Evolutionary conservation across 768 basidiomycete genomes (phyloP), one percentile per base, ranked within the genome.

Genomic region (Neoboletus magnificus): DNA sequence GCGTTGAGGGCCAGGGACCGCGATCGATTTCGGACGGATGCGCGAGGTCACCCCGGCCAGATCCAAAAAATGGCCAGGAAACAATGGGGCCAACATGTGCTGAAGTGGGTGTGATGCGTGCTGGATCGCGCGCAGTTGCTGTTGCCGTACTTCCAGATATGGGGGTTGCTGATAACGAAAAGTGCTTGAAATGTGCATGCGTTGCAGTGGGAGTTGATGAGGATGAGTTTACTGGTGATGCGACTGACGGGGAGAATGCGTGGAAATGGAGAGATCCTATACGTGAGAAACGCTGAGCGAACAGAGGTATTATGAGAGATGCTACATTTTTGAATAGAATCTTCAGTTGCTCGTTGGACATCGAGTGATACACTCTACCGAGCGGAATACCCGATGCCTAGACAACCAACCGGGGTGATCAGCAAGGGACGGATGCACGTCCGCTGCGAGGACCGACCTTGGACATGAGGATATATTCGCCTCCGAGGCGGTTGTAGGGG

Each of bases 31-130:
- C 88, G 22, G 76, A 72, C 4, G 84, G 85, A 60, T 87, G 86
- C 3, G 70, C 60, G 23, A 90, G 78, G 55, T 89, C 85, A 32
- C 91, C 91, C 39, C 91, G 80, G 59, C 86, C 84, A 5, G 89
- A 87, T 44, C 91, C 91, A 67, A 93, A 93, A 77, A 93, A 93
- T 1, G 91, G 87, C 91, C 91, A 93, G 4, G 90, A 91, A 48
- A 93, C 82, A 63, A 93, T 93, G 9, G 87, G 87, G 4, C 91
- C 91, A 42, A 92, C 77, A 48, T 85, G 81, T 48, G 79, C 74
- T 48, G 59, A 41, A 25, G 58, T 36, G 55, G 71, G 54, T 53
- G 62, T 43, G 57, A 57, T 44, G 58, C 62, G 57, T 42, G 61
- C 20, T 11, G 20, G 12, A 12, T 52, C 50, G 32, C 46, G 41